Evolutionary conservation across 441 rosid genomes (phyloP).

Genomic region (Heliophila coronopifolia): DNA sequence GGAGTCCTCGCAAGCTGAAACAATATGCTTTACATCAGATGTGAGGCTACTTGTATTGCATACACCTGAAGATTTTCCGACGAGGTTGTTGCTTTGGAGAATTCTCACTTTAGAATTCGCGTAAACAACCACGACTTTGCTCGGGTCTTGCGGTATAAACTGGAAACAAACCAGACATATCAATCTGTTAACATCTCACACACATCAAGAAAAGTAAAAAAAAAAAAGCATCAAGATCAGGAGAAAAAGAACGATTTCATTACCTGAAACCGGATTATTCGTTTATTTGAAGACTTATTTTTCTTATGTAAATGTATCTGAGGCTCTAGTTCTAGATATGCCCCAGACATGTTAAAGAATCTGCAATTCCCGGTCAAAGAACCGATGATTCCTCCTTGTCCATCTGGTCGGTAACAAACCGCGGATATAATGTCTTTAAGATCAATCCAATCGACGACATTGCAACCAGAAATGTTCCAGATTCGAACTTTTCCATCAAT

Average conservation of each 20-base stretch:
- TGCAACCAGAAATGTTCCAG: constrained; percentile 63
- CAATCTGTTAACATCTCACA: constrained; percentile 5
- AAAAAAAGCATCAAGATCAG: constrained; percentile 5
- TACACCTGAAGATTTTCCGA: constrained; percentile 40
- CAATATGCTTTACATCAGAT: constrained; percentile 70
- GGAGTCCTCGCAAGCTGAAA: constrained; percentile 80
- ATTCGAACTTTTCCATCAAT: constrained; percentile 96
- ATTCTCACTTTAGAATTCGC: constrained; percentile 86
- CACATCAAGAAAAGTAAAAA: constrained; percentile 3
- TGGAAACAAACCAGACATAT: constrained; percentile 22
- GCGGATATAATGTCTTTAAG: constrained; percentile 79
- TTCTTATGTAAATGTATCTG: constrained; percentile 49
- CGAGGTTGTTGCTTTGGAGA: constrained; percentile 50
- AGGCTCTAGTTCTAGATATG: constrained; percentile 64
- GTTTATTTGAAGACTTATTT: constrained; percentile 64
- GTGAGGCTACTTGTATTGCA: constrained; percentile 49
- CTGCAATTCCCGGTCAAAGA: constrained; percentile 66
- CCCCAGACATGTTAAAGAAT: constrained; percentile 67
- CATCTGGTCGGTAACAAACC: constrained; percentile 79
- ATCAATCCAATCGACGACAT: constrained; percentile 81
- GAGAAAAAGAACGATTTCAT: not conserved
- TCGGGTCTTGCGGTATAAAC: constrained; percentile 67
- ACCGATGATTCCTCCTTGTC: constrained; percentile 91
- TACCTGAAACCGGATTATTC: constrained; percentile 81
- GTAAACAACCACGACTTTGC: constrained; percentile 73